Percentiles rank a stretch among this genome's conserved stretches.
Evolutionary conservation across 768 basidiomycete genomes (phyloP).

Genomic region (Lactarius deliciosus): DNA sequence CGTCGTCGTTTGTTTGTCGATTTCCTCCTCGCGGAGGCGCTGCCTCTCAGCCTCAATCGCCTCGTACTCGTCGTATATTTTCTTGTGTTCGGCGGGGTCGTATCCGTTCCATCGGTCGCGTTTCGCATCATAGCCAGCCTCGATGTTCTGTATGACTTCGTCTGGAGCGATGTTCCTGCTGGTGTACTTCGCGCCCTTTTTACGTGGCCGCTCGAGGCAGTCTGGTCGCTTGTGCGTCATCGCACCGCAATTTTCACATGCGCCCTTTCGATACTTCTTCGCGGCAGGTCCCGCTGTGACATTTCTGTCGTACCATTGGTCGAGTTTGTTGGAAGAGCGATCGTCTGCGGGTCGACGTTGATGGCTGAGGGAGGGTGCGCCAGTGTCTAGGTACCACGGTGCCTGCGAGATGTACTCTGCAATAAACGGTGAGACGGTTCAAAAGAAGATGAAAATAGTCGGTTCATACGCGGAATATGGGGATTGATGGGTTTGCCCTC

Average conservation of each 20-base stretch:
- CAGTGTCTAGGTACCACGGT: conserved; percentile 98
- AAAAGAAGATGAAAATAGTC: neutral
- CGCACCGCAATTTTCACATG: conserved; percentile 98
- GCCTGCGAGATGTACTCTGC: conserved; percentile 97
- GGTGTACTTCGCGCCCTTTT: conserved; percentile 93
- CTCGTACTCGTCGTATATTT: conserved; percentile 90
- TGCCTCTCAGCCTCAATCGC: conserved; percentile 89
- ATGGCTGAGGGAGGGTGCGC: conserved; percentile 89
- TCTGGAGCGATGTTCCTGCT: conserved; percentile 89
- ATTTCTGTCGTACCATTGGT: conserved; percentile 91
- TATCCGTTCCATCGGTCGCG: conserved; percentile 99
- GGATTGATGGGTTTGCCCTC: conserved; percentile 97
- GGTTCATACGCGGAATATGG: conserved; percentile 90
- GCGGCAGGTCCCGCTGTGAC: conserved; percentile 84
- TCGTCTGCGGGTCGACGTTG: conserved; percentile 72
- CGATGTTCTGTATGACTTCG: conserved; percentile 82
- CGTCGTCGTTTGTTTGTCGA: conserved; percentile 95
- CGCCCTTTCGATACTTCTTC: conserved; percentile 96
- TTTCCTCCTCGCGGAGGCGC: conserved; percentile 92
- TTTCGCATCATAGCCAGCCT: conserved; percentile 85
- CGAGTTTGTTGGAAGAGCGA: conserved; percentile 64
- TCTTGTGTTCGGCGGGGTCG: conserved; percentile 82
- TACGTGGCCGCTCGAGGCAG: conserved; percentile 94
- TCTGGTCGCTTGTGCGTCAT: conserved; percentile 90
- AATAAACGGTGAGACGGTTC: neutral